A percentile compares a stretch with the other conserved stretches of the same genome.
phyloP scores from a whole-genome alignment of 2,329 filamentous ascomycete genomes.

The Coniella vitis region DNA sequence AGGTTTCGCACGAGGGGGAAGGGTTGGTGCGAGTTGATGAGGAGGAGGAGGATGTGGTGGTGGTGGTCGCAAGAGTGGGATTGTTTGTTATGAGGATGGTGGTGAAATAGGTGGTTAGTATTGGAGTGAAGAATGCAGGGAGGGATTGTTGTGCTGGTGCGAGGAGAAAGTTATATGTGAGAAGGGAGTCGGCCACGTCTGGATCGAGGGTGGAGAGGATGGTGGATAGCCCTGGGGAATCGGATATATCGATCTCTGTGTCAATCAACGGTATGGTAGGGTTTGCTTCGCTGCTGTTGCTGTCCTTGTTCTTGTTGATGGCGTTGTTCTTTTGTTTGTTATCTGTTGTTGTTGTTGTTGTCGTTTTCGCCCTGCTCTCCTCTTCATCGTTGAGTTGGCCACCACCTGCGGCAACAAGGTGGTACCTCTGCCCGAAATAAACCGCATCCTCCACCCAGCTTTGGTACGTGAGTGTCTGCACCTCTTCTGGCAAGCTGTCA shows the following conservation, averaged over 20 bases:
- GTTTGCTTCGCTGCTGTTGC: no score
- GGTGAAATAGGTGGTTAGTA: conserved; percentile 57
- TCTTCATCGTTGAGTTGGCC: no score
- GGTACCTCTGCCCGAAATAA: conserved; percentile 47
- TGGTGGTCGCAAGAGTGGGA: no score
- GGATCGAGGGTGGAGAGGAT: conserved; percentile 51
- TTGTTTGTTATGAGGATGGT: no score
- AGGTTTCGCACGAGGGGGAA: conserved; percentile 62
- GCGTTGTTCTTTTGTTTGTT: no score
- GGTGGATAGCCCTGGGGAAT: conserved; percentile 10
- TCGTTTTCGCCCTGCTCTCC: no score
- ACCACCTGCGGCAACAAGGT: conserved; percentile 53
- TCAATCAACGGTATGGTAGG: no score
- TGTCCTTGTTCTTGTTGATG: no score
- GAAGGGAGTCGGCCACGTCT: conserved; percentile 58
- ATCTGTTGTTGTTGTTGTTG: no score
- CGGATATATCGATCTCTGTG: conserved; percentile 33
- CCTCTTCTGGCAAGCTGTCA: conserved; percentile 49
- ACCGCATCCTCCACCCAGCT: conserved; percentile 39
- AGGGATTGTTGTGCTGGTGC: conserved; percentile 31
- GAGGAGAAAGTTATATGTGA: conserved; percentile 56
- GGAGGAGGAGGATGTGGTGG: conserved; percentile 23
- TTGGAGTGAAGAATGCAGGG: conserved; percentile 53
- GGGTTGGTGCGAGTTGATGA: conserved; percentile 46
- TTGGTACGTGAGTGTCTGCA: conserved; percentile 57